phyloP scores from a whole-genome alignment of 768 basidiomycete genomes.

The Calocybe indica region DNA sequence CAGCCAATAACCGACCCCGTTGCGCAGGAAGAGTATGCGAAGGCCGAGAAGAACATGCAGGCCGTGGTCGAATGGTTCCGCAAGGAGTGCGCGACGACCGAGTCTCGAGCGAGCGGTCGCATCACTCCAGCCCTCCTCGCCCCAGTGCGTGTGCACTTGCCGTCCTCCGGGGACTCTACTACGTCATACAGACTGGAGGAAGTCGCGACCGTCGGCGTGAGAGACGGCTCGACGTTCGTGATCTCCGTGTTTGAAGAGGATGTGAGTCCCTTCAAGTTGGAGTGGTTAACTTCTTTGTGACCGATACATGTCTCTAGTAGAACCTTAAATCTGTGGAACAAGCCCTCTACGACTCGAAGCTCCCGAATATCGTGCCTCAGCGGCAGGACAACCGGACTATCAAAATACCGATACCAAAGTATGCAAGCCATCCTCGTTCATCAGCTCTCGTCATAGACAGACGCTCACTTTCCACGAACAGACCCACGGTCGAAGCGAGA shows the following conservation, averaged over 20 bases:
- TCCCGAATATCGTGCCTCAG: constrained; percentile 71
- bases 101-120: constrained; percentile 70
- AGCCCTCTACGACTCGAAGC: constrained; percentile 68
- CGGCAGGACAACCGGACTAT: constrained; percentile 65
- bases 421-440: constrained; percentile 5
- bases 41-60: constrained; percentile 59
- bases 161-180: constrained; percentile 28
- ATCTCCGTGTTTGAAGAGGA: constrained; percentile 76
- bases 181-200: constrained; percentile 42
- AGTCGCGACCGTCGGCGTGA: constrained; percentile 74
- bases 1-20: constrained; percentile 49
- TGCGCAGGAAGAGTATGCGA: constrained; percentile 54
- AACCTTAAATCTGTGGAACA: constrained; percentile 70
- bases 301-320: constrained; percentile 39
- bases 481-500: constrained; percentile 74
- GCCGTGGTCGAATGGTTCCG: constrained; percentile 65
- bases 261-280: constrained; percentile 37
- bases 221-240: constrained; percentile 68
- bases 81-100: constrained; percentile 68
- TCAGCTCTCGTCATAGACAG: background rate
- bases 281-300: constrained; percentile 3
- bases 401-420: constrained; percentile 80
- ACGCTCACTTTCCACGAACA: constrained; percentile 17
- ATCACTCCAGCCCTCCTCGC: constrained; percentile 69
- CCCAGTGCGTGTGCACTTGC: constrained; percentile 56